Evolutionary conservation across 306 rosid species (phyloP).

Genomic region (Oxytropis ochrocephala): DNA sequence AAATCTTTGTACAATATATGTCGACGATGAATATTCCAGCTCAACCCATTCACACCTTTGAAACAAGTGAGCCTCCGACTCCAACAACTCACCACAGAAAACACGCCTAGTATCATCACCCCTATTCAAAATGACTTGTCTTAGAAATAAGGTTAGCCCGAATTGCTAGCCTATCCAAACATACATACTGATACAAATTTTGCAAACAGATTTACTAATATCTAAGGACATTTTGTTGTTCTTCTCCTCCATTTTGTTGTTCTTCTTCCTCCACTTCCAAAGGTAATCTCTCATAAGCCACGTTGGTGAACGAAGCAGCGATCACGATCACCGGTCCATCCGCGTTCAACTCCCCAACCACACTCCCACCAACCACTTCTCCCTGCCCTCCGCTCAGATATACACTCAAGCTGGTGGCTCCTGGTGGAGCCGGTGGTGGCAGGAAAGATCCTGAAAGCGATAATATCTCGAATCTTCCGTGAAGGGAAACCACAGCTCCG

Average conservation of each 20-base stretch:
- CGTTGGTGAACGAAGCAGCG: slow-evolving; percentile 79
- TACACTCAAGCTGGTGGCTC: slow-evolving; percentile 69
- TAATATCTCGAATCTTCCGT: slow-evolving; percentile 85
- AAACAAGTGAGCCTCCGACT: too few relatives aligned
- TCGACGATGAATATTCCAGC: too few relatives aligned
- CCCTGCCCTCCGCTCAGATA: slow-evolving; percentile 82
- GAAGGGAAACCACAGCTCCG: slow-evolving; percentile 63
- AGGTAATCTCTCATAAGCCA: slow-evolving; percentile 79
- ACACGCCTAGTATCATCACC: too few relatives aligned
- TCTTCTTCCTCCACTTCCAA: slow-evolving; percentile 70
- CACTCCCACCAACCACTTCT: slow-evolving; percentile 84
- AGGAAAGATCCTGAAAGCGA: slow-evolving; percentile 78
- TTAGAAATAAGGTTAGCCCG: too few relatives aligned
- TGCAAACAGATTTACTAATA: too few relatives aligned
- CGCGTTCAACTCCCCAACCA: slow-evolving; percentile 78
- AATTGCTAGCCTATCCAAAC: too few relatives aligned
- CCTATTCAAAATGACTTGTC: too few relatives aligned
- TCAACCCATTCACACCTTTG: too few relatives aligned
- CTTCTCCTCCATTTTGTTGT: slow-evolving; percentile 7
- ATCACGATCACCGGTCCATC: slow-evolving; percentile 82
- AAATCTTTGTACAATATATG: too few relatives aligned
- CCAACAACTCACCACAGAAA: too few relatives aligned
- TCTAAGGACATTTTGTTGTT: too few relatives aligned
- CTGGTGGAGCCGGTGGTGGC: slow-evolving; percentile 93
- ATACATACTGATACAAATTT: too few relatives aligned